Conservation (phyloP, 495 filamentous ascomycete species). For the Penicillium lagena region DNA sequence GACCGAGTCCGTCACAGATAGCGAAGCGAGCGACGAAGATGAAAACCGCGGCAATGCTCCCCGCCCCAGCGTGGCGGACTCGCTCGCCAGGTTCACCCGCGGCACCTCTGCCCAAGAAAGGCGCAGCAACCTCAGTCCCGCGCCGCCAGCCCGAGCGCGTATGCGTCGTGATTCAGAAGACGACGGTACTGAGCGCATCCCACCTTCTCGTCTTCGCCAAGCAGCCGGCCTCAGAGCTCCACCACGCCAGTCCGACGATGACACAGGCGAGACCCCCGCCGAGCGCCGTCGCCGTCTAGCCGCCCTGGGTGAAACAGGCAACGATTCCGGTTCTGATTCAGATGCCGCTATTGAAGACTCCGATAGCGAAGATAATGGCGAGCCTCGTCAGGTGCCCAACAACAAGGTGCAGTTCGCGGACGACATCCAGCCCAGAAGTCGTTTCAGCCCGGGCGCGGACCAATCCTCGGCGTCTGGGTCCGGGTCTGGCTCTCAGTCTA, state of each 20-base stretch:
- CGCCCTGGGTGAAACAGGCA: slow-evolving; percentile 63
- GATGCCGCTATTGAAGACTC: slow-evolving; percentile 14
- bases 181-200: slow-evolving; percentile 50
- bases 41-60: slow-evolving; percentile 22
- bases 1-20: slow-evolving; percentile 23
- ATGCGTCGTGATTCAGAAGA: slow-evolving; percentile 48
- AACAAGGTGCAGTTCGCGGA: slow-evolving; percentile 29
- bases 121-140: slow-evolving; percentile 31
- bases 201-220: slow-evolving; percentile 35
- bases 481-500: slow-evolving; percentile 10
- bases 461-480: slow-evolving; percentile 11
- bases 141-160: slow-evolving; percentile 20
- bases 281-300: slow-evolving; percentile 78
- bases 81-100: slow-evolving; percentile 35
- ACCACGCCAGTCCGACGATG: slow-evolving; percentile 26
- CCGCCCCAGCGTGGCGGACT: slow-evolving; percentile 39
- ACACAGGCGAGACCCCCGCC: slow-evolving; percentile 69
- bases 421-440: slow-evolving; percentile 15
- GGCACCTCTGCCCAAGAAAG: slow-evolving; percentile 45
- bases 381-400: slow-evolving; percentile 13
- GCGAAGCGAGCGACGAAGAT: slow-evolving; percentile 23
- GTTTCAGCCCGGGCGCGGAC: slow-evolving; percentile 2
- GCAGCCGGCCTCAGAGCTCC: slow-evolving; percentile 26
- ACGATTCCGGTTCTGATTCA: slow-evolving; percentile 46
- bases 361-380: slow-evolving; percentile 24